Percentiles rank a stretch among this genome's conserved stretches.
phyloP scores from a whole-genome alignment of 2,329 filamentous ascomycete genomes.

The Alternaria sp. region DNA sequence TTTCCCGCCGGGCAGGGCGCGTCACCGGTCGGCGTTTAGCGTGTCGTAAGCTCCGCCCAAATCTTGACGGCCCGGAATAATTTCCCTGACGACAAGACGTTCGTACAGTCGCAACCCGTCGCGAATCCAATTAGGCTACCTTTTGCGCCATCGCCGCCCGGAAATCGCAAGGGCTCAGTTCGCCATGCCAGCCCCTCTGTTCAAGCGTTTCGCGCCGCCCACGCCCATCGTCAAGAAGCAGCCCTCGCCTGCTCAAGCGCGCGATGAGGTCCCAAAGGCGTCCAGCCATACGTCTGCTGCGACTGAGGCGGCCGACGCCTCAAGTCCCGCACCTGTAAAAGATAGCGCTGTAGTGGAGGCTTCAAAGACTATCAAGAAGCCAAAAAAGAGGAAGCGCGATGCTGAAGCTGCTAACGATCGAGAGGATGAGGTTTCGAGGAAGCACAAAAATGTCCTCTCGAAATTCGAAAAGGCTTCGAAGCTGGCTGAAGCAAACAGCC shows the following conservation, averaged over 20 bases:
- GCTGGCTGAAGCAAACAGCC: conserved; percentile 35
- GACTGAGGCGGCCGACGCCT: not conserved
- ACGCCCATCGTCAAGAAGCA: conserved; percentile 17
- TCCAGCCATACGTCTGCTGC: conserved; percentile 10
- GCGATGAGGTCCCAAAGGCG: conserved; percentile 1
- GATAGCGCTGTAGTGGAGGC: conserved; percentile 14
- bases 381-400: conserved; percentile 49
- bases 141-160: not conserved
- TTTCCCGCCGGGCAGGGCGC: conserved; percentile 17
- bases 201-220: conserved; percentile 59
- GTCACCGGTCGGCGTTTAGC: conserved; percentile 39
- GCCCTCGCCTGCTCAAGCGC: conserved; percentile 8
- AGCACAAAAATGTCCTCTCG: conserved; percentile 52
- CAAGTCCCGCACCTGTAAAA: conserved; percentile 17
- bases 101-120: conserved; percentile 11
- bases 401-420: conserved; percentile 27
- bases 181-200: conserved; percentile 58
- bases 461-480: conserved; percentile 57
- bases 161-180: not conserved
- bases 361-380: conserved; percentile 41
- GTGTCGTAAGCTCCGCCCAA: conserved; percentile 34
- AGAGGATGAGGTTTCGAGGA: conserved; percentile 46
- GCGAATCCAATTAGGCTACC: not conserved
- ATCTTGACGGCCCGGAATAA: conserved; percentile 32
- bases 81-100: conserved; percentile 12